Evolutionary conservation across 768 basidiomycete genomes (phyloP), one percentile per base, ranked within the genome.

Genomic region (Tephrocybe sp.): DNA sequence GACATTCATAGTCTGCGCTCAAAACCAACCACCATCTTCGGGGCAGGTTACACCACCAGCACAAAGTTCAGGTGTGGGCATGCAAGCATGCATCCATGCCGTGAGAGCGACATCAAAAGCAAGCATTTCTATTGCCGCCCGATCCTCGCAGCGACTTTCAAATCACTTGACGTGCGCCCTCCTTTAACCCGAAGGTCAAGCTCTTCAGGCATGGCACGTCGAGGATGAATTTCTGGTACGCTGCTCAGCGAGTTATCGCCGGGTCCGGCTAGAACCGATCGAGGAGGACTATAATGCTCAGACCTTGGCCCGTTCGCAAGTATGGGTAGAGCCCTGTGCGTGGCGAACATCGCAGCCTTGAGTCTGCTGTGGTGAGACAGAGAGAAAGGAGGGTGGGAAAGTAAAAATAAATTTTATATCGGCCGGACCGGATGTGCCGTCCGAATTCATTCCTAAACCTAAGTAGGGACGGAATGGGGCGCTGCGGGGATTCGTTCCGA

Each of bases 261-360:
- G 45, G 60, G 48, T 61, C 57, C 68, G 44, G 66, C 62, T 62
- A 66, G 67, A 54, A 63, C 51, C 67, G 42, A 62, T 65, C 54
- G 14, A 62, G 53, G 59, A 57, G 60, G 63, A 62, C 41, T 48
- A 43, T 51, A 59, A 67, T 62, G 19, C 68, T 70, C 69, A 72
- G 67, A 70, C 70, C 67, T 72, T 70, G 62, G 62, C 69, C 67
- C 67, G 63, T 69, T 69, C 67, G 64, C 61, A 49, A 66, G 56
- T 46, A 51, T 54, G 51, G 59, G 63, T 52, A 51, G 60, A 62
- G 52, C 72, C 74, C 72, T 73, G 78, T 81, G 57, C 62, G 82
- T 69, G 57, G 70, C 81, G 81, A 74, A 70, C 67, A 60, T 72
- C 70, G 69, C 70, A 71, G 69, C 69, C 62, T 72, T 71, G 54